Percentiles rank a stretch among this genome's conserved stretches.
These are phyloP conservation scores for Lecanicillium sp. DNA, from an alignment of 2,329 filamentous ascomycete genomes.

Conservation along the genomic window DNA sequence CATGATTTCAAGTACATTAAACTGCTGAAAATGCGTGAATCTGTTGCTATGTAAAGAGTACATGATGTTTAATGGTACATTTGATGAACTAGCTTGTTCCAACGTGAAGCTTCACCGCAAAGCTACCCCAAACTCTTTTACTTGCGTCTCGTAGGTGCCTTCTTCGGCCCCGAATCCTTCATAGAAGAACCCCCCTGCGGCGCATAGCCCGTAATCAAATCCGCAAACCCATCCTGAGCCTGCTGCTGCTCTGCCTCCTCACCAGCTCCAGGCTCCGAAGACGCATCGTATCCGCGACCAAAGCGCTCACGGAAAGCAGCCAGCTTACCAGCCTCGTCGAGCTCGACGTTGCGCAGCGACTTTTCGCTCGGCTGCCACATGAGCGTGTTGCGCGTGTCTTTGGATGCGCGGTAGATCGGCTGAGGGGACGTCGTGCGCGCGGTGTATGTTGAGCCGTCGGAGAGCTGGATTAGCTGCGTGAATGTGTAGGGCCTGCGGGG, in stretches of 20 bases:
- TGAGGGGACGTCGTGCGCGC: constrained; percentile 67
- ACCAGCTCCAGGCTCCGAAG: constrained; percentile 25
- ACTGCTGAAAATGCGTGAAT: too few relatives aligned
- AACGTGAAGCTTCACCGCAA: too few relatives aligned
- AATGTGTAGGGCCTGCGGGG: constrained; percentile 93
- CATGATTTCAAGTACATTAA: too few relatives aligned
- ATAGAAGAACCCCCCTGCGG: constrained; percentile 23
- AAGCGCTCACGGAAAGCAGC: constrained; percentile 79
- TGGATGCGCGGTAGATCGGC: constrained; percentile 51
- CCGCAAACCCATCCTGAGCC: constrained; percentile 28
- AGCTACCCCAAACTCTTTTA: too few relatives aligned
- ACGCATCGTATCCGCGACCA: constrained; percentile 73
- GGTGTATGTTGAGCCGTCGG: constrained; percentile 80
- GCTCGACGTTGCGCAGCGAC: constrained; percentile 78
- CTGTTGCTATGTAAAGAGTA: not conserved
- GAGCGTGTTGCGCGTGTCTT: constrained; percentile 83
- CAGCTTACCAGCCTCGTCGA: constrained; percentile 87
- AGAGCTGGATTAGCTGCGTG: constrained; percentile 91
- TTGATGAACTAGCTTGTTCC: not conserved
- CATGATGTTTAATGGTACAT: not conserved
- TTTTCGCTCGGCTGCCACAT: constrained; percentile 84
- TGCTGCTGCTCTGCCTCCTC: constrained; percentile 19
- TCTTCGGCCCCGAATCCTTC: constrained; percentile 29
- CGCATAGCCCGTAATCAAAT: constrained; percentile 44
- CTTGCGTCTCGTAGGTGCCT: constrained; percentile 27